Evolutionary conservation across 1,284 basidiomycete genomes (phyloP).

Genomic region (Boletus smithii): DNA sequence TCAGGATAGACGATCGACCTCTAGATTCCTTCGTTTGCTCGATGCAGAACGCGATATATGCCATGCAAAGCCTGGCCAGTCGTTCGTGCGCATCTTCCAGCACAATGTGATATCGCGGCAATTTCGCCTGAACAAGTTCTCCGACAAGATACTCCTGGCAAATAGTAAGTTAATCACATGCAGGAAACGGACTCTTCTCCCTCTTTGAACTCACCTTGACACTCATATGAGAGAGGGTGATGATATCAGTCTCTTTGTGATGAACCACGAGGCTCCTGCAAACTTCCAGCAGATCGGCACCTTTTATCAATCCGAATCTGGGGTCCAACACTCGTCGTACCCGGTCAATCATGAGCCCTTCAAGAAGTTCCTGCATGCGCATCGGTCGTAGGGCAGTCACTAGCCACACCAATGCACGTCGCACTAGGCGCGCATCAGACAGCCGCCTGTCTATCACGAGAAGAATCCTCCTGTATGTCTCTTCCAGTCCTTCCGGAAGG

Average conservation of each 20-base stretch:
- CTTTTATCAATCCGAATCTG: background rate
- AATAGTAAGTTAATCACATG: too few species aligned
- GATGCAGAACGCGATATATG: constrained; percentile 9
- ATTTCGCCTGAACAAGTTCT: background rate
- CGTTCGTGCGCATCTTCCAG: constrained; percentile 6
- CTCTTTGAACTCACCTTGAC: constrained; percentile 13
- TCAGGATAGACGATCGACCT: background rate
- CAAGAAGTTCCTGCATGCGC: constrained; percentile 8
- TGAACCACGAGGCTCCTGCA: constrained; percentile 9
- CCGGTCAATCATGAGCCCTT: constrained; percentile 5
- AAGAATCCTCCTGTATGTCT: constrained; percentile 15
- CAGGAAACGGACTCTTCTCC: too few species aligned
- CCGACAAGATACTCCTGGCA: constrained; percentile 16
- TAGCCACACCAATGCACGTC: constrained; percentile 9
- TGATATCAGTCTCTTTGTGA: constrained; percentile 1
- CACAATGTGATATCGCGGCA: constrained; percentile 7
- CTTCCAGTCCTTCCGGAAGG: constrained; percentile 15
- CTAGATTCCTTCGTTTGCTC: background rate
- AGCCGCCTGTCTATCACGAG: background rate
- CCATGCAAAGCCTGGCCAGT: constrained; percentile 10
- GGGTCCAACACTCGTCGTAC: constrained; percentile 4
- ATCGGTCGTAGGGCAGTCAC: constrained; percentile 4
- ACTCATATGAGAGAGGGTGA: constrained; percentile 17
- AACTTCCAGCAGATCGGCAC: constrained; percentile 2
- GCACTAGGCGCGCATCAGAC: background rate